Percentiles rank a stretch among this genome's conserved stretches.
Evolutionary conservation across 2,329 filamentous ascomycete genomes (phyloP).

Genomic region (Aspergillaceae sp.): DNA sequence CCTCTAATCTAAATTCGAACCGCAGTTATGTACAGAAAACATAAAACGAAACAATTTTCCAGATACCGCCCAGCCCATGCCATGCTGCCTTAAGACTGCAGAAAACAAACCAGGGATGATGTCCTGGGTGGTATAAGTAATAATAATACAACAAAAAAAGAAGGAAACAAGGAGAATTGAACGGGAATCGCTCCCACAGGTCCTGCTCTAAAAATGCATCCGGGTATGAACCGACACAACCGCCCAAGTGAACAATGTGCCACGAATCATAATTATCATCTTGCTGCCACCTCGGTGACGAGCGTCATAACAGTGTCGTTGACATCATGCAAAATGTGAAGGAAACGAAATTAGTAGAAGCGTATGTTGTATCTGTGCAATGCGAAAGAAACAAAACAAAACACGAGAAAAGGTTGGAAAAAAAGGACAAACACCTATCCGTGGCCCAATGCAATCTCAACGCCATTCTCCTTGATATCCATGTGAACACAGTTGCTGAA

Average conservation of each 20-base stretch:
- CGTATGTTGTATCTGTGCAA: background rate
- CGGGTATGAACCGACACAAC: constrained; percentile 11
- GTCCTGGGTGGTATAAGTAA: constrained; percentile 26
- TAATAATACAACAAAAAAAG: constrained; percentile 18
- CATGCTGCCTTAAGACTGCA: constrained; percentile 4
- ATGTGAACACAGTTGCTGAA: constrained; percentile 5
- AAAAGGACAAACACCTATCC: constrained; percentile 5
- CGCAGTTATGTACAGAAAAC: too few species aligned
- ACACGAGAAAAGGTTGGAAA: background rate
- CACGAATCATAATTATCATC: constrained; percentile 15
- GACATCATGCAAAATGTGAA: constrained; percentile 7
- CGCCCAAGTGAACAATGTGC: constrained; percentile 6
- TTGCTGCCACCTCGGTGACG: constrained; percentile 8
- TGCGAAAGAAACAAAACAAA: constrained; percentile 3
- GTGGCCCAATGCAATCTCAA: constrained; percentile 13
- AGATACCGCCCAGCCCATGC: background rate
- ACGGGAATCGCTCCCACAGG: constrained; percentile 5
- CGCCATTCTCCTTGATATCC: constrained; percentile 7
- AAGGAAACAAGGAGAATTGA: constrained; percentile 12
- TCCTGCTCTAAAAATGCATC: constrained; percentile 11
- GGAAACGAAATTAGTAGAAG: constrained; percentile 3
- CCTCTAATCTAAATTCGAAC: too few species aligned
- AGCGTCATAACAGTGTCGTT: constrained; percentile 6
- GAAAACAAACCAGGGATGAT: constrained; percentile 14
- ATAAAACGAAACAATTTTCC: too few species aligned